phyloP scores from a whole-genome alignment of 371 early-diverging fungal species.

The Mucor sp. region DNA sequence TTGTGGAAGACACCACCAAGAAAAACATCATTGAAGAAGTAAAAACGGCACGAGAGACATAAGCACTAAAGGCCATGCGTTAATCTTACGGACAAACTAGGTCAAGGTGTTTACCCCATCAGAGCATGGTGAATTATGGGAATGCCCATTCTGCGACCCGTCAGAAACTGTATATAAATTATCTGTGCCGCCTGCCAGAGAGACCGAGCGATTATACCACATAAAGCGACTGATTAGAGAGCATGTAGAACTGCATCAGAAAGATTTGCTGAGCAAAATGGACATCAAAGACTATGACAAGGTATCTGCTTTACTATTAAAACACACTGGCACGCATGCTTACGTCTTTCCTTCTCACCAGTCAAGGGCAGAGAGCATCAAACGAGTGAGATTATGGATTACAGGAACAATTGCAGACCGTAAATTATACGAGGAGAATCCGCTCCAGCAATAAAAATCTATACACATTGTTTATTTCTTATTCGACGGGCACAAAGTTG shows the following conservation, averaged over 20 bases:
- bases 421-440: slow-evolving; percentile 14
- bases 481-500: slow-evolving; percentile 22
- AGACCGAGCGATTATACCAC: neutral
- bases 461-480: neutral
- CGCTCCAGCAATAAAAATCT: neutral
- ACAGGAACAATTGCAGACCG: slow-evolving; percentile 24
- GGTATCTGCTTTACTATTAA: neutral
- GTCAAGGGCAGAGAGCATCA: slow-evolving; percentile 12
- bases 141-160: slow-evolving; percentile 21
- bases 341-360: neutral
- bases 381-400: slow-evolving; percentile 24
- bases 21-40: slow-evolving; percentile 13
- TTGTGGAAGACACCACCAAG: slow-evolving; percentile 14
- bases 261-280: slow-evolving; percentile 4
- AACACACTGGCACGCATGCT: no score
- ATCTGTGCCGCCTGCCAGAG: neutral
- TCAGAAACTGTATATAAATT: slow-evolving; percentile 8
- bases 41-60: neutral
- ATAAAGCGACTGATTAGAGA: slow-evolving; percentile 6
- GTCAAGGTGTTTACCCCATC: slow-evolving; percentile 5
- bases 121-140: slow-evolving; percentile 11
- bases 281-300: neutral
- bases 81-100: neutral
- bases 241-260: slow-evolving; percentile 20
- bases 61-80: no score